Percentiles rank a stretch among this genome's conserved stretches.
Evolutionary conservation across 495 filamentous ascomycete genomes (phyloP).

Genomic region (Penicillium subrubescens): DNA sequence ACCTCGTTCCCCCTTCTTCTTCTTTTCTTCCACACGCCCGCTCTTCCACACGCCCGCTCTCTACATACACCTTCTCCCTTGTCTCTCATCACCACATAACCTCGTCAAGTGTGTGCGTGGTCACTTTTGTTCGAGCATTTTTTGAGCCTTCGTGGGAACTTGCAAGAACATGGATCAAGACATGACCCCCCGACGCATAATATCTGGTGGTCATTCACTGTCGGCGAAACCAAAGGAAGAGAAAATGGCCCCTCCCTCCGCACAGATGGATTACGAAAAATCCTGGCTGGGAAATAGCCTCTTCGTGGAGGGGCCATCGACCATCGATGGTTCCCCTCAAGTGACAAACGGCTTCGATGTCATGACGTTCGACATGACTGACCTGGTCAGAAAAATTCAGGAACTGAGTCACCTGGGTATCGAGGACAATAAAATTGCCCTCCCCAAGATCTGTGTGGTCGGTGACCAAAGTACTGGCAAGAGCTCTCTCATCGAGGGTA

Average conservation of each 20-base stretch:
- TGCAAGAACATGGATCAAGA: not conserved
- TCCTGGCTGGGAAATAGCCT: not conserved
- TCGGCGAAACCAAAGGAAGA: not conserved
- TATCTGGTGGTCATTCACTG: not conserved
- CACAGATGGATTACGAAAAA: not conserved
- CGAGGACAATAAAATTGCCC: slow-evolving; percentile 56
- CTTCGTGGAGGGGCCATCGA: not conserved
- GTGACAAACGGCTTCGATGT: slow-evolving; percentile 25
- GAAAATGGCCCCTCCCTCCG: not conserved
- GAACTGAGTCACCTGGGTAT: slow-evolving; percentile 50
- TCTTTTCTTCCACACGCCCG: not conserved
- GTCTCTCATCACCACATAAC: not conserved
- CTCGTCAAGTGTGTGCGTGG: not conserved
- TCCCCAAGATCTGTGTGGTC: slow-evolving; percentile 77
- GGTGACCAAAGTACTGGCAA: slow-evolving; percentile 85
- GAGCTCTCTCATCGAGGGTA: slow-evolving; percentile 75
- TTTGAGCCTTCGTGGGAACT: too few relatives aligned
- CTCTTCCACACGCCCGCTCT: not conserved
- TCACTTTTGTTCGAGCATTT: not conserved
- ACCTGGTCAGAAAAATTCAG: slow-evolving; percentile 49
- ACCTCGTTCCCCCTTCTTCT: not conserved
- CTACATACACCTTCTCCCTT: not conserved
- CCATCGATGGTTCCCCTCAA: not conserved
- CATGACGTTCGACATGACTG: slow-evolving; percentile 42
- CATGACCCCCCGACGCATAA: not conserved